A percentile compares a stretch with the other conserved stretches of the same genome.
Evolutionary conservation across 148 eudicot genomes (phyloP).

Genomic region (Simmondsia chinensis): DNA sequence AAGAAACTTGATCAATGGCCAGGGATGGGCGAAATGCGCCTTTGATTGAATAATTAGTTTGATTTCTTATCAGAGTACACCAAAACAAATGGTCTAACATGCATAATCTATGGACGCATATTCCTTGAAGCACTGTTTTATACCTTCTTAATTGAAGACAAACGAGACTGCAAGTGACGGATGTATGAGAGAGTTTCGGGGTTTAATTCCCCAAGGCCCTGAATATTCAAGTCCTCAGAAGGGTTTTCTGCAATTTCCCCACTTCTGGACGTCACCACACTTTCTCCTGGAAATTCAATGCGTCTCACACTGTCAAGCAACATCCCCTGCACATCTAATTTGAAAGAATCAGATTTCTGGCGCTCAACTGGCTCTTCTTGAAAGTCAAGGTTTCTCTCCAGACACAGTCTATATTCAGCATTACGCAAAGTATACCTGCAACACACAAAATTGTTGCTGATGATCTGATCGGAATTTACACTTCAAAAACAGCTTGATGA

Average conservation of each 20-base stretch:
- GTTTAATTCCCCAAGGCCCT: slow-evolving; percentile 63
- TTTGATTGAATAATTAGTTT: too few species aligned
- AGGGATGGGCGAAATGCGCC: too few species aligned
- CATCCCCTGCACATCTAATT: slow-evolving; percentile 30
- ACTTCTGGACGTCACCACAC: slow-evolving; percentile 21
- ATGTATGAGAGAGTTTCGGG: slow-evolving; percentile 66
- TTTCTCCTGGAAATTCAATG: slow-evolving; percentile 22
- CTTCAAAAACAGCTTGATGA: too few species aligned
- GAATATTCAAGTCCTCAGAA: slow-evolving; percentile 25
- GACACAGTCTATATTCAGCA: slow-evolving; percentile 95
- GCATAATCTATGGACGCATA: background rate
- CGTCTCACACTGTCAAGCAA: slow-evolving; percentile 39
- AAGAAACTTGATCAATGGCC: too few species aligned
- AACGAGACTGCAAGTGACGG: slow-evolving; percentile 53
- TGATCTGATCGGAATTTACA: too few species aligned
- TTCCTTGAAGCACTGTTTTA: background rate
- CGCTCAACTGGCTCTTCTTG: slow-evolving; percentile 36
- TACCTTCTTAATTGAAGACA: slow-evolving; percentile 75
- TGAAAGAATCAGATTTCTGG: slow-evolving; percentile 32
- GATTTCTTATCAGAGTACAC: too few species aligned
- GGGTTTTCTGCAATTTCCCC: slow-evolving; percentile 25
- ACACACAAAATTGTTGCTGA: background rate
- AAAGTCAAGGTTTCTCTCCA: slow-evolving; percentile 76
- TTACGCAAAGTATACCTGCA: slow-evolving; percentile 89
- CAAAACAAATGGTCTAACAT: too few species aligned